Percentiles rank a stretch among this genome's conserved stretches.
Conservation (phyloP, 805 yeast genomes). For the Lipomyces sp. region DNA sequence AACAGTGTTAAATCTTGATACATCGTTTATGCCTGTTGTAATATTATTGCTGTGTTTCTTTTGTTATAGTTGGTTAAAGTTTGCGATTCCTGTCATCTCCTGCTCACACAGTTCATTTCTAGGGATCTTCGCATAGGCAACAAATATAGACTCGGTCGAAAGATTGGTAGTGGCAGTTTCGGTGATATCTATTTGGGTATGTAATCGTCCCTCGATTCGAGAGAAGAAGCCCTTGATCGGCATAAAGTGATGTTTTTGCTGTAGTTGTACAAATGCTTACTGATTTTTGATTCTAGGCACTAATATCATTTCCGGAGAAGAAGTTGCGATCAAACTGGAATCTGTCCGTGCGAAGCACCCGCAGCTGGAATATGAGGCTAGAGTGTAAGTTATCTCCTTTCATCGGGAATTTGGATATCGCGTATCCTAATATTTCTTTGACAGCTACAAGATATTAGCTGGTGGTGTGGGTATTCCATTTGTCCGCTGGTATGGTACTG, state of each 20-base stretch:
- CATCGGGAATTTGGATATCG: not conserved
- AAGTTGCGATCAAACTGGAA: slow-evolving; percentile 95
- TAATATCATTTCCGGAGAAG: slow-evolving; percentile 93
- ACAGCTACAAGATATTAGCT: slow-evolving; percentile 75
- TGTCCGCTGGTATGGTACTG: slow-evolving; percentile 96
- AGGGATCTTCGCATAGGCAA: slow-evolving; percentile 85
- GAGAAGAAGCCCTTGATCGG: not conserved
- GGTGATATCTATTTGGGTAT: slow-evolving; percentile 87
- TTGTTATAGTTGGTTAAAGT: too few species aligned
- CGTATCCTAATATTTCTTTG: not conserved
- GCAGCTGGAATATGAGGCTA: slow-evolving; percentile 94
- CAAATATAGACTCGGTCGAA: slow-evolving; percentile 90
- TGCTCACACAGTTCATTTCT: not conserved
- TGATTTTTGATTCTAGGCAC: slow-evolving; percentile 55
- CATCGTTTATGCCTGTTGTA: not conserved
- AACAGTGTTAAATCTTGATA: not conserved
- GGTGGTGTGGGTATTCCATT: slow-evolving; percentile 98
- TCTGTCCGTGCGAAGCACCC: slow-evolving; percentile 92
- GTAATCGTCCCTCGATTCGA: slow-evolving; percentile 16
- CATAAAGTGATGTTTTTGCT: not conserved
- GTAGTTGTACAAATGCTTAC: not conserved
- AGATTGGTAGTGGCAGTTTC: slow-evolving; percentile 95
- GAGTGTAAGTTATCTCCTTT: slow-evolving; percentile 53
- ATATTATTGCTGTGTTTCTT: not conserved
- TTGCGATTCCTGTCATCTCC: not conserved